Evolutionary conservation across 805 yeast genomes (phyloP).

Genomic region (Saccharomycopsis oosterbeekiorum): DNA sequence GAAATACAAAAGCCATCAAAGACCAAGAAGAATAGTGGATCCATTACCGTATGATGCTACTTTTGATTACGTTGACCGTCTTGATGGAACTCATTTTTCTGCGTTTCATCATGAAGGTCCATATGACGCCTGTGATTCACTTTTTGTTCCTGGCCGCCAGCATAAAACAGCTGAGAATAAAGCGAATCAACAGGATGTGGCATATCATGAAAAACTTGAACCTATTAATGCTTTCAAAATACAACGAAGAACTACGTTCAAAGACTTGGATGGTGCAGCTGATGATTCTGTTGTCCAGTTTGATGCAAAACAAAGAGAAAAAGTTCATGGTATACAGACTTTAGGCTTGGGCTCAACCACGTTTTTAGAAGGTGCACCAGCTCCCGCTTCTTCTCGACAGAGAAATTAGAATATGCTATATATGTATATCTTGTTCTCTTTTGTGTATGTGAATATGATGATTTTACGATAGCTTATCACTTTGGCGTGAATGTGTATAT

Average conservation of each 20-base stretch:
- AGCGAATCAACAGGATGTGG: constrained; percentile 47
- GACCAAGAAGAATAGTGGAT: background rate
- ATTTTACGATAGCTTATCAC: no score
- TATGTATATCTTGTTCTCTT: no score
- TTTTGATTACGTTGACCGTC: constrained; percentile 82
- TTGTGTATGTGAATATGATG: no score
- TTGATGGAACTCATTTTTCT: constrained; percentile 90
- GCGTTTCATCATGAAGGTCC: constrained; percentile 99
- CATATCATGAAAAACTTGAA: constrained; percentile 54
- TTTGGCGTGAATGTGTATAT: no score
- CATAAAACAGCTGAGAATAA: constrained; percentile 52
- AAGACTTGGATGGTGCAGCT: constrained; percentile 8
- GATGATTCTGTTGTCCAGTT: constrained; percentile 50
- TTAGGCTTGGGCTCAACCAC: constrained; percentile 51
- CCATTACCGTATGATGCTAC: background rate
- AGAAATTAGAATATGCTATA: background rate
- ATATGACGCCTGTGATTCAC: constrained; percentile 95
- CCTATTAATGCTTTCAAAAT: constrained; percentile 46
- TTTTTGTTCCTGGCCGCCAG: constrained; percentile 93
- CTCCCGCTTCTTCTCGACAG: background rate
- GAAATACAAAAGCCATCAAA: background rate
- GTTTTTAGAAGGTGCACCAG: constrained; percentile 1
- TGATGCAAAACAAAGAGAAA: constrained; percentile 59
- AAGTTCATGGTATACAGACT: constrained; percentile 77
- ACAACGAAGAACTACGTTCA: constrained; percentile 23